phyloP scores from a whole-genome alignment of 495 filamentous ascomycete genomes.

The Parachaetomium inaequale region DNA sequence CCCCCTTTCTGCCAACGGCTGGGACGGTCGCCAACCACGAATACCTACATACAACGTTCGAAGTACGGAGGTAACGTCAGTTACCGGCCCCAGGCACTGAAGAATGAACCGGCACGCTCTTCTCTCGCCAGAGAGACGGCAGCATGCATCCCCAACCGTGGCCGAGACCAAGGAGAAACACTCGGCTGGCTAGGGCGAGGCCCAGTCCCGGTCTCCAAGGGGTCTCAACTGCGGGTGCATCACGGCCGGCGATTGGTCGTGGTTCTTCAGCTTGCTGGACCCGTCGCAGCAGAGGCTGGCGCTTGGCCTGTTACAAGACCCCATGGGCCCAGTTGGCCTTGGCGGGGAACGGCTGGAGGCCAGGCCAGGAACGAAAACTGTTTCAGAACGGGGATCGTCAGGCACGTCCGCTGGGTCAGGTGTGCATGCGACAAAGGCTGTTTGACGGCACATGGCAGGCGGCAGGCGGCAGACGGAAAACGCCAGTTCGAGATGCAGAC shows the following conservation, averaged over 20 bases:
- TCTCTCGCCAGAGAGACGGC: background rate
- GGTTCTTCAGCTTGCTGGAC: conserved; percentile 6
- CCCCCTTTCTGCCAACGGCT: conserved; percentile 1
- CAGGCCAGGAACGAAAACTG: conserved; percentile 25
- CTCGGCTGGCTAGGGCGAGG: conserved; percentile 2
- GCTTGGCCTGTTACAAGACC: conserved; percentile 24
- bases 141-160: background rate
- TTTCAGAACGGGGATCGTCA: conserved; percentile 38
- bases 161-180: conserved; percentile 19
- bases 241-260: conserved; percentile 16
- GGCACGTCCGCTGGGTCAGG: conserved; percentile 18
- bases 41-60: too few relatives aligned
- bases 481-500: background rate
- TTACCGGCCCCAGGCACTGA: background rate
- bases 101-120: background rate
- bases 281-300: background rate
- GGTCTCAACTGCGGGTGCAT: conserved; percentile 19
- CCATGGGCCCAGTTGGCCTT: conserved; percentile 14
- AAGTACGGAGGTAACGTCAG: too few relatives aligned
- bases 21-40: too few relatives aligned
- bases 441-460: background rate
- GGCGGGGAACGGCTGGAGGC: conserved; percentile 19
- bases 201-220: background rate
- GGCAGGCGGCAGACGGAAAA: too few relatives aligned
- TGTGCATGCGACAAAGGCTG: background rate